Conservation (phyloP, 306 rosid species). For the Vicia sativa region DNA sequence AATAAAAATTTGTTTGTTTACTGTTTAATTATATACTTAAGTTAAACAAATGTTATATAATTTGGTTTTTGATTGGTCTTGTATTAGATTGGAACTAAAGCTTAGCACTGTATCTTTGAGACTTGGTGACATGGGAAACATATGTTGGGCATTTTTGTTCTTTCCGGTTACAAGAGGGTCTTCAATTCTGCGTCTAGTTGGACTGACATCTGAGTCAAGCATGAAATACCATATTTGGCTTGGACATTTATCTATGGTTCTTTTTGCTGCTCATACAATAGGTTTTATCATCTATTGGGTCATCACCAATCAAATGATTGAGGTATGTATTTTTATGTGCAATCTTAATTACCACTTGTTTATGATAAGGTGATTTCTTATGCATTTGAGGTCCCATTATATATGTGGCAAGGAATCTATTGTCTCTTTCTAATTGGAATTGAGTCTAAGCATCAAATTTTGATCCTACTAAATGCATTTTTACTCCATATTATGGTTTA, state of each 20-base stretch:
- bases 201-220: conserved; percentile 69
- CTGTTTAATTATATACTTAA: neutral
- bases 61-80: neutral
- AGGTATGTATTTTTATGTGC: conserved; percentile 39
- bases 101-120: conserved; percentile 68
- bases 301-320: conserved; percentile 56
- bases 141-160: conserved; percentile 80
- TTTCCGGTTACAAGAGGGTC: conserved; percentile 73
- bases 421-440: too few species aligned
- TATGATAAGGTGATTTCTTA: conserved; percentile 7
- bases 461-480: too few species aligned
- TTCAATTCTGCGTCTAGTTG: conserved; percentile 61
- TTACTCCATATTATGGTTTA: too few species aligned
- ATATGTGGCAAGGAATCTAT: conserved; percentile 9
- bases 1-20: too few species aligned
- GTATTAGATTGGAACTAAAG: conserved; percentile 67
- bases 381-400: conserved; percentile 12
- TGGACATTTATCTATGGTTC: conserved; percentile 64
- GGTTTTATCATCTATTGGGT: conserved; percentile 70
- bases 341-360: neutral
- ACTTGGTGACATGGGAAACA: conserved; percentile 69
- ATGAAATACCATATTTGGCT: conserved; percentile 78
- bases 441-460: too few species aligned
- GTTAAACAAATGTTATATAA: neutral
- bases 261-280: conserved; percentile 55